A percentile compares a stretch with the other conserved stretches of the same genome.
Conservation (phyloP, 257 asterid species). For the Rhazya stricta region DNA sequence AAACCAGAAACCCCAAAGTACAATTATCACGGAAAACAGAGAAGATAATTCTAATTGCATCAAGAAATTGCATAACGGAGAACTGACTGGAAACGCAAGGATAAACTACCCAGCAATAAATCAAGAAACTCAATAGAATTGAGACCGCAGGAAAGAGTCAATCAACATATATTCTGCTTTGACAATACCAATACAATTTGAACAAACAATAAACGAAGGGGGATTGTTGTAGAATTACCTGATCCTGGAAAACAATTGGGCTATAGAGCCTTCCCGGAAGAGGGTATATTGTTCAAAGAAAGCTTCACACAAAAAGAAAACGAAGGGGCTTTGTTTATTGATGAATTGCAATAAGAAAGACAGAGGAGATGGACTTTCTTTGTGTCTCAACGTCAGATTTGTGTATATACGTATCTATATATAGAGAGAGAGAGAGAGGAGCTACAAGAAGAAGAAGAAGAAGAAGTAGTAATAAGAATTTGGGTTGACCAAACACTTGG, state of each 20-base stretch:
- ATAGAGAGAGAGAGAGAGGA: not conserved
- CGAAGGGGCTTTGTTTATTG: not conserved
- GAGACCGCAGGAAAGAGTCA: not conserved
- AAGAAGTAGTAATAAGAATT: not conserved
- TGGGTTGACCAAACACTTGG: constrained; percentile 23
- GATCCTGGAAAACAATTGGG: constrained; percentile 20
- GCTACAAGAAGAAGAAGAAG: not conserved
- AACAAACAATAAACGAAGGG: not conserved
- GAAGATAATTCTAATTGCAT: not conserved
- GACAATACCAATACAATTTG: constrained; percentile 6
- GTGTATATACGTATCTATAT: not conserved
- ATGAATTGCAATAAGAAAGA: not conserved
- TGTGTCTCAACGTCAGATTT: not conserved
- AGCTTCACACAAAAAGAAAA: not conserved
- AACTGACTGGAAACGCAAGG: not conserved
- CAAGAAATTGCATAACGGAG: not conserved
- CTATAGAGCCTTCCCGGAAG: constrained; percentile 5
- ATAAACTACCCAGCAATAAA: not conserved
- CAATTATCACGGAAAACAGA: not conserved
- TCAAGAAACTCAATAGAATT: not conserved
- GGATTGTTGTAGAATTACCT: constrained; percentile 32
- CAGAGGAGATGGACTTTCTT: not conserved
- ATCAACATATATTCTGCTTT: not conserved
- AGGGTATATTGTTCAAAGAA: not conserved
- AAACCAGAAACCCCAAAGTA: not conserved